phyloP scores from a whole-genome alignment of 768 basidiomycete genomes.

The Saitozyma podzolica region DNA sequence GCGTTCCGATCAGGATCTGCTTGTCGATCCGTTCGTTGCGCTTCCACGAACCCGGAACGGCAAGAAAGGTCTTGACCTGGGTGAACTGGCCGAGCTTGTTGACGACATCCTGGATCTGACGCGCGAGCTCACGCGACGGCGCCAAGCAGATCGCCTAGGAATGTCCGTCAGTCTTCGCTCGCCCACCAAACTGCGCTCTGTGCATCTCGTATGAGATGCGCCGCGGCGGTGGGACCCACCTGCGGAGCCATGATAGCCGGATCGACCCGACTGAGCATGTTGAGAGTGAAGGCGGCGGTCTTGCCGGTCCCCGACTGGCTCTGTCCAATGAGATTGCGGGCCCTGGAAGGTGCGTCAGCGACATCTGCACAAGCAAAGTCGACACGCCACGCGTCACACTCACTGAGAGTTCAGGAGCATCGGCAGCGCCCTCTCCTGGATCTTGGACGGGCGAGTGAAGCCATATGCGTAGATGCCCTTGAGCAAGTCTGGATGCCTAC shows the following conservation, averaged over 20 bases:
- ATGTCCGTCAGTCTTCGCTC: background rate
- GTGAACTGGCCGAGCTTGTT: slow-evolving; percentile 95
- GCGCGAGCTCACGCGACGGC: slow-evolving; percentile 92
- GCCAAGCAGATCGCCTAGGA: slow-evolving; percentile 90
- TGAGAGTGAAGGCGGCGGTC: slow-evolving; percentile 95
- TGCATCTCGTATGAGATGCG: background rate
- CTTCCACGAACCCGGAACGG: slow-evolving; percentile 72
- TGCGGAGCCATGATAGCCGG: slow-evolving; percentile 79
- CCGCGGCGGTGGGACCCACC: slow-evolving; percentile 54
- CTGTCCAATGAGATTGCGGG: slow-evolving; percentile 98
- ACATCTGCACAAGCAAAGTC: background rate
- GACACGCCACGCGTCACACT: no score
- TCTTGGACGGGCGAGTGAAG: slow-evolving; percentile 97
- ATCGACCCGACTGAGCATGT: slow-evolving; percentile 93
- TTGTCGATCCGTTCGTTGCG: slow-evolving; percentile 62
- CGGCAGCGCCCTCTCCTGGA: slow-evolving; percentile 94
- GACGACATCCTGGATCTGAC: slow-evolving; percentile 95
- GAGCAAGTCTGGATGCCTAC: slow-evolving; percentile 79
- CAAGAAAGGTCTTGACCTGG: slow-evolving; percentile 86
- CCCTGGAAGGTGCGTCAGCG: slow-evolving; percentile 58
- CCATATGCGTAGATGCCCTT: slow-evolving; percentile 94
- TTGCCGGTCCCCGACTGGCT: slow-evolving; percentile 99
- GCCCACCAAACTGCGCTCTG: background rate
- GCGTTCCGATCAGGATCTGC: slow-evolving; percentile 92
- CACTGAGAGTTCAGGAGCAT: slow-evolving; percentile 87